These are phyloP conservation scores for Fusarium temperatum DNA, from an alignment of 2,329 filamentous ascomycete species.

Conservation along the genomic window DNA sequence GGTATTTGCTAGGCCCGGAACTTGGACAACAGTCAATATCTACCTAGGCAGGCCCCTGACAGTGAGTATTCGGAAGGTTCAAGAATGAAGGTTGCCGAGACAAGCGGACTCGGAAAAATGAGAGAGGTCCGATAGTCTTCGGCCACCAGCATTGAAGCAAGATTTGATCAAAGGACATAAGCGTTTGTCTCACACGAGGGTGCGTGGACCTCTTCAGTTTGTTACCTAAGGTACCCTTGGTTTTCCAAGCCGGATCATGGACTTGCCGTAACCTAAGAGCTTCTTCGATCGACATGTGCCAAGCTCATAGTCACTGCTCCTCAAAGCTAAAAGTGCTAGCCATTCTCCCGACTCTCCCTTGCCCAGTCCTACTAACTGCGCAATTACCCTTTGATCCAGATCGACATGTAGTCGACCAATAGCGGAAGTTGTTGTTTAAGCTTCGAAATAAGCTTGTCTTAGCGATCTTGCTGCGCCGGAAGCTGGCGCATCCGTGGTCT, in stretches of 20 bases:
- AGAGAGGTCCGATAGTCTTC: slow-evolving; percentile 24
- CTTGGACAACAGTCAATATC: background rate
- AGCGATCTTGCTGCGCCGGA: slow-evolving; percentile 8
- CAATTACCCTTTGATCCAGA: slow-evolving; percentile 8
- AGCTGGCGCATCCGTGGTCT: slow-evolving; percentile 23
- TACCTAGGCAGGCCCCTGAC: background rate
- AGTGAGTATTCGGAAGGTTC: background rate
- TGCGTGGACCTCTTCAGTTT: background rate
- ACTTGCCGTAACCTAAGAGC: slow-evolving; percentile 23
- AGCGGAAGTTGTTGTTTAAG: slow-evolving; percentile 20
- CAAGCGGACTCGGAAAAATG: background rate
- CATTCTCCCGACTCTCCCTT: slow-evolving; percentile 1
- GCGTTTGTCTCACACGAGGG: slow-evolving; percentile 2
- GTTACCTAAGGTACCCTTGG: no score
- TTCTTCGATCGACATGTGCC: slow-evolving; percentile 32
- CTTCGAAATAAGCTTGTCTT: slow-evolving; percentile 43
- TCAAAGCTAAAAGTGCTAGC: background rate
- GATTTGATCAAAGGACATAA: background rate
- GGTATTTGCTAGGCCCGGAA: background rate
- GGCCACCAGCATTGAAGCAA: slow-evolving; percentile 1
- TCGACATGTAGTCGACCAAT: background rate
- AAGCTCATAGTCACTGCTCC: slow-evolving; percentile 25
- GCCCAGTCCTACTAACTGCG: background rate
- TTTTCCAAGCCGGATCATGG: slow-evolving; percentile 37
- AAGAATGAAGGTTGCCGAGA: background rate